A percentile compares a stretch with the other conserved stretches of the same genome.
Evolutionary conservation across 2,329 filamentous ascomycete species (phyloP).

Genomic region (Trichophyton schoenleinii): DNA sequence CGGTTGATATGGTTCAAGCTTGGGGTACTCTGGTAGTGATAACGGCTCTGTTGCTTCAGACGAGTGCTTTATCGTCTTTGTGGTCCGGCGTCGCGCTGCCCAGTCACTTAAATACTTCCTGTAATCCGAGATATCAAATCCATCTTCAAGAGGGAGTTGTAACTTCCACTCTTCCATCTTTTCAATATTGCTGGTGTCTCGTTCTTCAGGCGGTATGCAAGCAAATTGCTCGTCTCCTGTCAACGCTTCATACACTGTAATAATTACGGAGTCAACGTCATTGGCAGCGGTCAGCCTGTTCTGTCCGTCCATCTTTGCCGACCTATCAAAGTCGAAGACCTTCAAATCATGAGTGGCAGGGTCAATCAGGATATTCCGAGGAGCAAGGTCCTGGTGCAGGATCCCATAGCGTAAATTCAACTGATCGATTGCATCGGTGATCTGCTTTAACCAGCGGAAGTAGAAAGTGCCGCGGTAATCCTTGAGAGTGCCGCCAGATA

Average conservation of each 20-base stretch:
- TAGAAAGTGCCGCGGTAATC: constrained; percentile 7
- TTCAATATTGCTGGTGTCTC: constrained; percentile 6
- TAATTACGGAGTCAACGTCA: constrained; percentile 7
- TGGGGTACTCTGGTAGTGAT: background rate
- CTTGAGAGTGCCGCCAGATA: constrained; percentile 8
- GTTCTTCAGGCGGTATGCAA: background rate
- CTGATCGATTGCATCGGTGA: constrained; percentile 9
- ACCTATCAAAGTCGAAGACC: constrained; percentile 7
- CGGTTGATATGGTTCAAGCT: background rate
- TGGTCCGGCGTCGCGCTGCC: constrained; percentile 5
- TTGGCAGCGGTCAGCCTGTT: too few species aligned
- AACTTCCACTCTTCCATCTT: constrained; percentile 1
- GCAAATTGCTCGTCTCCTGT: constrained; percentile 1
- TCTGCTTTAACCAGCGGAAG: constrained; percentile 9
- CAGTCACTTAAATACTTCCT: constrained; percentile 4
- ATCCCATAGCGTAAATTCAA: constrained; percentile 10
- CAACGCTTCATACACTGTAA: constrained; percentile 9
- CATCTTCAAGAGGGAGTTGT: constrained; percentile 6
- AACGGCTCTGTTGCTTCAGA: constrained; percentile 6
- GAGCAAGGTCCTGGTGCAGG: constrained; percentile 10
- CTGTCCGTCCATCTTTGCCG: background rate
- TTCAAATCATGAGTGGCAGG: constrained; percentile 5
- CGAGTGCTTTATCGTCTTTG: constrained; percentile 6
- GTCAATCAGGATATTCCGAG: constrained; percentile 8
- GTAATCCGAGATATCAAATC: constrained; percentile 5